Percentiles rank a stretch among this genome's conserved stretches.
phyloP scores from a whole-genome alignment of 2,329 filamentous ascomycete genomes.

The Monosporascus sp. region DNA sequence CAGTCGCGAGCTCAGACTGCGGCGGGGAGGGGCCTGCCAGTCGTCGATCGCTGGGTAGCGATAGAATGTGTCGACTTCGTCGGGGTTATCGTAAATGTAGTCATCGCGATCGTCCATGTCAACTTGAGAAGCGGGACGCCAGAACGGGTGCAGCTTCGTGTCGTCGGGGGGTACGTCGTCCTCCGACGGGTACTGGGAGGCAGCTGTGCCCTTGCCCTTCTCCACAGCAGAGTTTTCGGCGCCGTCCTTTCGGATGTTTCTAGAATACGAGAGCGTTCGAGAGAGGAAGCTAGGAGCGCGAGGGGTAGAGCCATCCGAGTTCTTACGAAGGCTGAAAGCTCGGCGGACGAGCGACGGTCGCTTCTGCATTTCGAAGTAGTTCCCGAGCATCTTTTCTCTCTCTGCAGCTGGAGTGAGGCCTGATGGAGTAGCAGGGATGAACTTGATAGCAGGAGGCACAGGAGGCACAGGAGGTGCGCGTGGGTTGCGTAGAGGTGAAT shows the following conservation, averaged over 20 bases:
- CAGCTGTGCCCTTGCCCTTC: constrained; percentile 21
- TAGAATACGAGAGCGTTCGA: constrained; percentile 50
- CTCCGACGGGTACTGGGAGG: constrained; percentile 33
- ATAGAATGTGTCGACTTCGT: constrained; percentile 32
- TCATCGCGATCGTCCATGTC: constrained; percentile 24
- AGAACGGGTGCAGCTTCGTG: constrained; percentile 54
- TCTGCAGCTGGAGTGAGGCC: constrained; percentile 51
- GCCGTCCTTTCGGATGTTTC: constrained; percentile 28
- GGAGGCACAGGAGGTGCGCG: constrained; percentile 50
- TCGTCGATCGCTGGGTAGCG: constrained; percentile 45
- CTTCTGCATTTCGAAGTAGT: constrained; percentile 44
- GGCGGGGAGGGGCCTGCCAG: constrained; percentile 35
- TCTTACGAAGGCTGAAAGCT: constrained; percentile 45
- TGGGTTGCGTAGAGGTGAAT: constrained; percentile 58
- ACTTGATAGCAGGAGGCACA: constrained; percentile 46
- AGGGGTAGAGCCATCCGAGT: constrained; percentile 38
- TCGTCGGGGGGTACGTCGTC: constrained; percentile 45
- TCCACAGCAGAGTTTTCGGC: constrained; percentile 19
- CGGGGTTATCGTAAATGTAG: constrained; percentile 22
- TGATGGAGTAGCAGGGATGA: constrained; percentile 59
- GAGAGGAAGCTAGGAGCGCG: constrained; percentile 38
- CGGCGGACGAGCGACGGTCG: constrained; percentile 49
- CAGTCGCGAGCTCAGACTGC: constrained; percentile 47
- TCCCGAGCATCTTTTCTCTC: constrained; percentile 46
- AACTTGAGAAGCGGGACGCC: constrained; percentile 47